Evolutionary conservation across 371 early-diverging fungal genomes (phyloP).

Genomic region (Mortierella polycephala): DNA sequence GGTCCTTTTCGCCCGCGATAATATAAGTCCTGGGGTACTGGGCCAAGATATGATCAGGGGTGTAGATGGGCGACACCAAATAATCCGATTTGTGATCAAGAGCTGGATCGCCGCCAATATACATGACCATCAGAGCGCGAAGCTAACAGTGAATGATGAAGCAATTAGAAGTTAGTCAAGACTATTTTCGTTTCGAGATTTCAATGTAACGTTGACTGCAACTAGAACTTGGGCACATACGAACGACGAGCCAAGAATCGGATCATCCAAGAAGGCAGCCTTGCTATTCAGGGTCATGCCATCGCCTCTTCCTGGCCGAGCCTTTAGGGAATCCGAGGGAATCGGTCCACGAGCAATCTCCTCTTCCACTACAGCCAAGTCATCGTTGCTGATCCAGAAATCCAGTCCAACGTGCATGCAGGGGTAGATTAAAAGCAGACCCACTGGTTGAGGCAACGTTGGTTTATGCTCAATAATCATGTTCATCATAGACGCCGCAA

Average conservation of each 20-base stretch:
- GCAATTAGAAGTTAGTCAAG: neutral
- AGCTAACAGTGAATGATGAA: conserved; percentile 53
- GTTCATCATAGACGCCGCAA: conserved; percentile 36
- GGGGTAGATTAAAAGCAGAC: conserved; percentile 90
- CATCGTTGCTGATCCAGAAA: conserved; percentile 51
- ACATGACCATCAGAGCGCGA: conserved; percentile 95
- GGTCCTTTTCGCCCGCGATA: conserved; percentile 95
- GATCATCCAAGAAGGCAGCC: conserved; percentile 66
- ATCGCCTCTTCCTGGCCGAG: conserved; percentile 64
- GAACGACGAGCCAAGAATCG: conserved; percentile 61
- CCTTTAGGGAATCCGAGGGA: conserved; percentile 72
- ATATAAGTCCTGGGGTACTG: conserved; percentile 92
- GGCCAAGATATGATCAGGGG: conserved; percentile 88
- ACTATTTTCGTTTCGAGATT: neutral
- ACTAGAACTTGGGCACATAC: conserved; percentile 18
- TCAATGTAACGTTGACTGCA: neutral
- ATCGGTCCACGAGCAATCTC: conserved; percentile 56
- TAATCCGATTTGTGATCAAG: conserved; percentile 87
- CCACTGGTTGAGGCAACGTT: conserved; percentile 68
- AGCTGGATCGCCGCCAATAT: conserved; percentile 84
- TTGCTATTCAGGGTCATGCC: conserved; percentile 61
- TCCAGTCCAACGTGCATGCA: conserved; percentile 70
- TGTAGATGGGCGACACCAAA: conserved; percentile 87
- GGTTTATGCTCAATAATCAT: conserved; percentile 66
- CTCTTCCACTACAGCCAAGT: conserved; percentile 45